Evolutionary conservation across 139 green algal species (phyloP).

Genomic region (Picochlorum costavermella): DNA sequence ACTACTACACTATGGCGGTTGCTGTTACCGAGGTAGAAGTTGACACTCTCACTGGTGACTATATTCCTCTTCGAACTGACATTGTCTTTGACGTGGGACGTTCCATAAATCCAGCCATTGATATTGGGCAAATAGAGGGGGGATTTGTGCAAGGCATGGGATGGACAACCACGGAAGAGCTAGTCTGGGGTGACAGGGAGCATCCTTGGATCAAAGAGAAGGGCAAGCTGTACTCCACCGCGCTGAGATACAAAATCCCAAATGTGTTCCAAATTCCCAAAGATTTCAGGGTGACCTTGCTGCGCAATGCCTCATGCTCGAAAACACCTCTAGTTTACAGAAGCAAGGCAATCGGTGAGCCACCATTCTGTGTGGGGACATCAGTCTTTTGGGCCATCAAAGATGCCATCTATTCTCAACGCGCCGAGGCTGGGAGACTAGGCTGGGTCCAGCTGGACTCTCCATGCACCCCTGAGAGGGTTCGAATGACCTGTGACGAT

Average conservation of each 20-base stretch:
- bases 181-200: conserved; percentile 85
- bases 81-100: conserved; percentile 91
- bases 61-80: conserved; percentile 66
- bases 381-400: conserved; percentile 87
- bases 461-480: conserved; percentile 79
- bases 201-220: conserved; percentile 64
- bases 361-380: conserved; percentile 81
- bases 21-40: conserved; percentile 80
- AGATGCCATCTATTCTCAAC: conserved; percentile 66
- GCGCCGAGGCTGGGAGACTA: conserved; percentile 31
- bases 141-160: conserved; percentile 90
- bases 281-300: conserved; percentile 82
- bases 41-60: conserved; percentile 79
- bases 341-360: conserved; percentile 94
- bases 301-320: conserved; percentile 70
- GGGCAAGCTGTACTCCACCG: conserved; percentile 71
- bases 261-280: conserved; percentile 90
- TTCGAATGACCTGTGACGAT: conserved; percentile 66
- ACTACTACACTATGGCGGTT: conserved; percentile 77
- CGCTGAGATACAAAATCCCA: conserved; percentile 90
- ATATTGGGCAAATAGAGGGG: conserved; percentile 94
- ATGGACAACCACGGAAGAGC: conserved; percentile 89
- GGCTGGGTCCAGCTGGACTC: conserved; percentile 73
- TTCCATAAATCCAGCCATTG: conserved; percentile 90
- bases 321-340: conserved; percentile 64